Percentiles rank a stretch among this genome's conserved stretches.
Conservation (phyloP, 106 monocot species). For the Platanthera guangdongensis region DNA sequence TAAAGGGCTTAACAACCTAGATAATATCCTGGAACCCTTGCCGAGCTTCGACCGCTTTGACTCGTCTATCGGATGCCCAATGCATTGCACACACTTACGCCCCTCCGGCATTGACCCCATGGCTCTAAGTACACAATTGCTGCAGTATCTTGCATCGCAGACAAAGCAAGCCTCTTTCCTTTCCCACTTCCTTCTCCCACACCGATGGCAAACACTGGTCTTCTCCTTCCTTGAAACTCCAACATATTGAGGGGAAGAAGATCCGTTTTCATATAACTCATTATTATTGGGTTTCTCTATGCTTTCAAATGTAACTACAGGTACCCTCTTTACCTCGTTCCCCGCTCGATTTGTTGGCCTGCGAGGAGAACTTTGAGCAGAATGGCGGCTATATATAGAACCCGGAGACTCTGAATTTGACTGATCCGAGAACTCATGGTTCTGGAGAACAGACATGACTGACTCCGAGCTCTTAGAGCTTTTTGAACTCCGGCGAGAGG, state of each 20-base stretch:
- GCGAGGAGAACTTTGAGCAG: conserved; percentile 18
- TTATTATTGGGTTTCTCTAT: conserved; percentile 14
- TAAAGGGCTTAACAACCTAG: conserved; percentile 51
- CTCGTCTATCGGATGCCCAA: conserved; percentile 74
- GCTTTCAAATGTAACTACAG: conserved; percentile 18
- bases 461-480: conserved; percentile 13
- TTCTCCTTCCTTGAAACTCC: conserved; percentile 37
- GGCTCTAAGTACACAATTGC: conserved; percentile 66
- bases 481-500: not conserved
- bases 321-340: conserved; percentile 18
- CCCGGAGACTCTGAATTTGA: conserved; percentile 13
- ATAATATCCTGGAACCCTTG: conserved; percentile 60
- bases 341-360: not conserved
- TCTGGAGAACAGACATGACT: conserved; percentile 18
- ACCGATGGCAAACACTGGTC: conserved; percentile 49
- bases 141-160: conserved; percentile 71
- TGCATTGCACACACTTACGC: conserved; percentile 85
- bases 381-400: not conserved
- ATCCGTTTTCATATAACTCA: conserved; percentile 8
- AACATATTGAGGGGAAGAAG: conserved; percentile 17
- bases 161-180: conserved; percentile 79
- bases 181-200: conserved; percentile 94
- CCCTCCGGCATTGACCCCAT: conserved; percentile 99
- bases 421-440: conserved; percentile 16
- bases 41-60: conserved; percentile 62